Conservation (phyloP, 2,329 filamentous ascomycete genomes). For the Apiospora rasikravindrae region DNA sequence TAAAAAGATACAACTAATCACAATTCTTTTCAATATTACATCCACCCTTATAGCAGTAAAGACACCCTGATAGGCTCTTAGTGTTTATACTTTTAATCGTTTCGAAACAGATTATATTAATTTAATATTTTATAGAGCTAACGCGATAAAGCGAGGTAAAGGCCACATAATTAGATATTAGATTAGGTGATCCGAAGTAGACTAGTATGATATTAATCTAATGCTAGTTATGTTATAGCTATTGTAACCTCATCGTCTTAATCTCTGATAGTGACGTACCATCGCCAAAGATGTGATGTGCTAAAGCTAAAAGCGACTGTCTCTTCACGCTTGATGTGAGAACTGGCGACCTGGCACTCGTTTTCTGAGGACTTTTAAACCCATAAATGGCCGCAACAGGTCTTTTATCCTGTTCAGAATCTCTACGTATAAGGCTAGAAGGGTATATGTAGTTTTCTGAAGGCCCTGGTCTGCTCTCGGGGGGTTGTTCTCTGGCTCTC, state of each 20-base stretch:
- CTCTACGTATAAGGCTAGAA: neutral
- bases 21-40: neutral
- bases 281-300: neutral
- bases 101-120: too few species aligned
- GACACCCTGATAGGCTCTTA: neutral
- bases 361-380: neutral
- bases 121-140: too few species aligned
- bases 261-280: neutral
- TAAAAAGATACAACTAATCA: neutral
- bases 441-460: neutral
- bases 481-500: conserved; percentile 3
- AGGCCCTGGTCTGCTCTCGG: neutral
- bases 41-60: neutral
- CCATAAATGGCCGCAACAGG: neutral
- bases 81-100: too few species aligned
- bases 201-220: neutral
- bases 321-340: neutral
- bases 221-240: neutral
- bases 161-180: too few species aligned
- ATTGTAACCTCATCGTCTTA: neutral
- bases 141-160: too few species aligned
- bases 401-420: neutral
- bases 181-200: neutral
- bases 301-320: conserved; percentile 1
- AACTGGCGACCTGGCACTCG: neutral